These are phyloP conservation scores for Fonsecaea erecta DNA, from an alignment of 2,329 filamentous ascomycete species.

Conservation along the genomic window DNA sequence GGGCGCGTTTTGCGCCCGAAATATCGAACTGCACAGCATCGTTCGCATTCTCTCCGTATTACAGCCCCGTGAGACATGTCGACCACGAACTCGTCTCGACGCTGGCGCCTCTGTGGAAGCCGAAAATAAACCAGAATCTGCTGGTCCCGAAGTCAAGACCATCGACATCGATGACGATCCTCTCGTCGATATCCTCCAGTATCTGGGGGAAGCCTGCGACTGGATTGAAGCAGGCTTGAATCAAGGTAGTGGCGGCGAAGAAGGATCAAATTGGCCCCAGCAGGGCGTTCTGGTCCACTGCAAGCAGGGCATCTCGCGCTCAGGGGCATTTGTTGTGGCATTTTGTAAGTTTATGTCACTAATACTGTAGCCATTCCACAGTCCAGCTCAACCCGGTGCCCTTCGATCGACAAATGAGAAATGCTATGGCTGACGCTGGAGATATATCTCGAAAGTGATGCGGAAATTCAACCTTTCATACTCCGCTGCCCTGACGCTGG, in stretches of 20 bases:
- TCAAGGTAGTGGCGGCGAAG: constrained; percentile 1
- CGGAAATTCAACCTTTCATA: constrained; percentile 29
- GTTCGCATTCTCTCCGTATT: constrained; percentile 11
- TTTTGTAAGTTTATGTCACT: constrained; percentile 34
- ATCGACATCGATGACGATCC: constrained; percentile 37
- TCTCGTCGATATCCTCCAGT: constrained; percentile 33
- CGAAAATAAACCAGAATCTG: neutral
- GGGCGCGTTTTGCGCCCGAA: constrained; percentile 22
- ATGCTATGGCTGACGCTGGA: neutral
- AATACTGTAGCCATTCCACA: too few species aligned
- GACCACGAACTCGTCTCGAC: neutral
- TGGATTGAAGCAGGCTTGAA: constrained; percentile 33
- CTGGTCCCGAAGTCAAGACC: constrained; percentile 24
- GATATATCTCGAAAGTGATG: constrained; percentile 31
- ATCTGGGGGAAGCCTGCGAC: constrained; percentile 33
- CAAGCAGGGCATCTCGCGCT: constrained; percentile 37
- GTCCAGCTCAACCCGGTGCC: neutral
- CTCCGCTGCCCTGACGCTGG: constrained; percentile 30
- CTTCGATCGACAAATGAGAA: neutral
- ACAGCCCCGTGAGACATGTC: neutral
- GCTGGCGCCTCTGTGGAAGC: neutral
- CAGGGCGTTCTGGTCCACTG: constrained; percentile 37
- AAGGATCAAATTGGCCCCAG: neutral
- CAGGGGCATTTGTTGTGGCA: constrained; percentile 34
- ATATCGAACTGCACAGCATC: neutral